Base-by-base conservation (phyloP, 2,329 filamentous ascomycete genomes). In the Xylariaceae sp. region DNA sequence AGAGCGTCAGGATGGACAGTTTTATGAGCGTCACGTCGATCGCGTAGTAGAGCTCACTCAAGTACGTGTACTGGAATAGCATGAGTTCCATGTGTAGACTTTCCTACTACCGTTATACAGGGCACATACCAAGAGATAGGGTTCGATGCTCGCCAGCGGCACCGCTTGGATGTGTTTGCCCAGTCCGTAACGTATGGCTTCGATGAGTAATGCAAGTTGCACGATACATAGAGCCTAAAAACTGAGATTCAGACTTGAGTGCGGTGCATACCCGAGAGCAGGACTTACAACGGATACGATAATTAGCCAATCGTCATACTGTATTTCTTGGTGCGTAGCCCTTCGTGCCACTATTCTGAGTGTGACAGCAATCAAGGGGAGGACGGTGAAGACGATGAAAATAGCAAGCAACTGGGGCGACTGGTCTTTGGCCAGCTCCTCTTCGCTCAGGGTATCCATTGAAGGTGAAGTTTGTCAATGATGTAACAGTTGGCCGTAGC, bases 41-140 rank as follows among this genome's bases (percentile, higher is more conserved):
- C 8, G 43, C 43, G 21, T 46, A 46, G 6, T 46, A 46, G 15
- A 46, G 43, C 21, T 46, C 43, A 32, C 43, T 46, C 32, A 46
- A 27, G 15, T 13, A 46, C 21, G 42, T 46, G 32, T 46, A 46
- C 27, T 43, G 15, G 24, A 32, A 43, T 20, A 13, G 27, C 40
- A 16, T 32, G 2, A 13, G 10, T 43, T 43, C 21, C 10, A 23
- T 21, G 5, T 21, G 16, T n/a, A 10, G 27, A 6, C 10, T 23
- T 43, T 32, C 9, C 2, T 23, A 23, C n/a, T 32, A 8, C 11
- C n/a, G 26, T n/a, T 21, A 7, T 6, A 30, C 20, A 32, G 40
- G 16, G 4, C 27, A 23, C 40, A 10, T 32, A 43, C 40, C n/a
- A 46, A n/a, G 21, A 46, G 32, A 46, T 46, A 36, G 11, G 43